Percentiles rank a stretch among this genome's conserved stretches.
These are phyloP conservation scores for Herpomyces periplanetae DNA, from an alignment of 2,329 filamentous ascomycete genomes.

Conservation along the genomic window DNA sequence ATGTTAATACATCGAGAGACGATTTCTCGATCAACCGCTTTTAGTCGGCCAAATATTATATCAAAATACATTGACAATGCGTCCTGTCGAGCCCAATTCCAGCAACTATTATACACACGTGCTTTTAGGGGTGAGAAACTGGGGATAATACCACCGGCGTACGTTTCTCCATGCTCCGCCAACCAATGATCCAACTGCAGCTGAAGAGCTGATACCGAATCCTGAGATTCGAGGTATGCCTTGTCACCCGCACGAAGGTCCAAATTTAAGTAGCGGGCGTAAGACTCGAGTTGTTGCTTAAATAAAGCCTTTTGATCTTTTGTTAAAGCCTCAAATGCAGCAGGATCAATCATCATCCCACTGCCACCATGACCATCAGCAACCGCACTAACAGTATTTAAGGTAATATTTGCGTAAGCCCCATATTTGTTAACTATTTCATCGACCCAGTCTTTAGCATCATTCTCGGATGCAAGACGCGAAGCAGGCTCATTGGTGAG, in stretches of 20 bases:
- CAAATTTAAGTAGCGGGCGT: conserved; percentile 83
- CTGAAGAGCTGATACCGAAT: conserved; percentile 56
- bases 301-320: conserved; percentile 85
- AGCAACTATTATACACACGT: conserved; percentile 81
- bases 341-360: conserved; percentile 99
- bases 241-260: conserved; percentile 90
- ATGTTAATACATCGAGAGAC: conserved; percentile 94
- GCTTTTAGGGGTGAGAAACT: conserved; percentile 78
- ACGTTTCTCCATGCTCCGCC: conserved; percentile 79
- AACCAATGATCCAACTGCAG: conserved; percentile 80
- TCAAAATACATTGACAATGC: conserved; percentile 96
- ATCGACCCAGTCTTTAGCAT: conserved; percentile 74
- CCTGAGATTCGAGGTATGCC: conserved; percentile 41
- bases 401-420: conserved; percentile 33
- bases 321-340: conserved; percentile 74
- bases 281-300: conserved; percentile 88
- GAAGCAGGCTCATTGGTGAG: conserved; percentile 70
- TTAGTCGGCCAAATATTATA: conserved; percentile 77
- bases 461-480: conserved; percentile 51
- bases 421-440: conserved; percentile 68
- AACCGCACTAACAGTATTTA: conserved; percentile 28
- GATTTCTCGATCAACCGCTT: conserved; percentile 80
- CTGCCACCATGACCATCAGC: conserved; percentile 28
- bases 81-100: conserved; percentile 97
- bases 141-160: conserved; percentile 70